phyloP scores from a whole-genome alignment of 352 stramenopile genomes.

The Phytophthora cryptogea region DNA sequence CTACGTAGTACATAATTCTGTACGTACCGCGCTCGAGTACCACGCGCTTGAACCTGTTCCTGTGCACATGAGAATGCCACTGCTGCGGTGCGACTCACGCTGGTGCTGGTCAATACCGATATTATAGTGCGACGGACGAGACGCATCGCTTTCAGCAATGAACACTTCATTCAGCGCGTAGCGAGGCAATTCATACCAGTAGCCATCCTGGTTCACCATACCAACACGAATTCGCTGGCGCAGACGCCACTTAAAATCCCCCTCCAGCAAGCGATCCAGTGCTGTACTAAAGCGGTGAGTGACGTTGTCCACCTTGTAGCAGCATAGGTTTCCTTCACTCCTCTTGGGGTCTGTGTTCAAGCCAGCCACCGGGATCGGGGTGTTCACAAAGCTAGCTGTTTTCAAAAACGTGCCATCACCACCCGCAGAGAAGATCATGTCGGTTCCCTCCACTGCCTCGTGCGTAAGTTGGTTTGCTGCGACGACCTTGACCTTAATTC shows the following conservation, averaged over 20 bases:
- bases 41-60: conserved; percentile 88
- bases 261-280: conserved; percentile 66
- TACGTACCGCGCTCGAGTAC: conserved; percentile 85
- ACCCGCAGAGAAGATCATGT: conserved; percentile 88
- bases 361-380: conserved; percentile 79
- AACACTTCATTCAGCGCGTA: conserved; percentile 91
- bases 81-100: conserved; percentile 86
- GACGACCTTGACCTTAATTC: conserved; percentile 74
- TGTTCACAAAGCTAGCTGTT: conserved; percentile 87
- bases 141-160: conserved; percentile 87
- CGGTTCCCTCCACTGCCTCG: conserved; percentile 72
- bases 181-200: conserved; percentile 84
- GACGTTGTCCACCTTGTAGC: conserved; percentile 84
- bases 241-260: conserved; percentile 81
- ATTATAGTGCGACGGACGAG: conserved; percentile 86
- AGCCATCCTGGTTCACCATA: conserved; percentile 90
- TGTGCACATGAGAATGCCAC: conserved; percentile 88
- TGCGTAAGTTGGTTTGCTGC: conserved; percentile 82
- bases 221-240: conserved; percentile 85
- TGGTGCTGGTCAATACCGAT: conserved; percentile 90
- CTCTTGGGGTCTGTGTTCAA: conserved; percentile 87
- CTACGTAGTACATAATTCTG: background rate
- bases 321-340: conserved; percentile 88
- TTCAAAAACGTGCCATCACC: conserved; percentile 90
- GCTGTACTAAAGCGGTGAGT: conserved; percentile 72